These are phyloP conservation scores for Voacanga thouarsii DNA, from an alignment of 257 asterid genomes.

Conservation along the genomic window DNA sequence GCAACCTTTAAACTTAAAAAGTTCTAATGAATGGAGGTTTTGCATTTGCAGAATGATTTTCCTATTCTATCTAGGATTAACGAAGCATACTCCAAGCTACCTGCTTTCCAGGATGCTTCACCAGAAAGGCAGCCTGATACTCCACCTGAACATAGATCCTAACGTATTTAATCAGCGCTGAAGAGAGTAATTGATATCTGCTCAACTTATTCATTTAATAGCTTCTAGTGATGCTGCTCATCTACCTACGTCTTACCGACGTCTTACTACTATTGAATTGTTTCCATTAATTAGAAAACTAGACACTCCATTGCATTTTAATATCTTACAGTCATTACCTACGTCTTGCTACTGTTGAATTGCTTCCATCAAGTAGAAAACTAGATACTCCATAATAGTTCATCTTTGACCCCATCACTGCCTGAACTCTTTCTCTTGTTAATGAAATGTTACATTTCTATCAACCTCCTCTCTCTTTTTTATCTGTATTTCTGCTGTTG, in stretches of 20 bases:
- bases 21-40: neutral
- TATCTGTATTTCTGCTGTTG: neutral
- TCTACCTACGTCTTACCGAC: neutral
- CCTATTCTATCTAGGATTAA: slow-evolving; percentile 41
- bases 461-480: neutral
- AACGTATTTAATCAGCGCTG: neutral
- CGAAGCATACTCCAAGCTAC: slow-evolving; percentile 42
- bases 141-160: slow-evolving; percentile 23
- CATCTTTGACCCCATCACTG: neutral
- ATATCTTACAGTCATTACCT: neutral
- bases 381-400: too few species aligned
- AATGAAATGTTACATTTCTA: too few species aligned
- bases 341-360: too few species aligned
- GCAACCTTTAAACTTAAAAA: neutral
- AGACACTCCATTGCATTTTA: too few species aligned
- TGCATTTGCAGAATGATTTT: slow-evolving; percentile 41
- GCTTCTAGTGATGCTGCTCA: neutral
- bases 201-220: neutral
- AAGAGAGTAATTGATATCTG: neutral
- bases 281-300: too few species aligned
- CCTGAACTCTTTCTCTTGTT: neutral
- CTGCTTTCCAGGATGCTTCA: slow-evolving; percentile 51
- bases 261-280: neutral
- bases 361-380: too few species aligned
- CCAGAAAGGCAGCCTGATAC: slow-evolving; percentile 64